A percentile compares a stretch with the other conserved stretches of the same genome.
Conservation (phyloP, 192 early-diverging fungal species). For the Gamsiella multidivaricata region DNA sequence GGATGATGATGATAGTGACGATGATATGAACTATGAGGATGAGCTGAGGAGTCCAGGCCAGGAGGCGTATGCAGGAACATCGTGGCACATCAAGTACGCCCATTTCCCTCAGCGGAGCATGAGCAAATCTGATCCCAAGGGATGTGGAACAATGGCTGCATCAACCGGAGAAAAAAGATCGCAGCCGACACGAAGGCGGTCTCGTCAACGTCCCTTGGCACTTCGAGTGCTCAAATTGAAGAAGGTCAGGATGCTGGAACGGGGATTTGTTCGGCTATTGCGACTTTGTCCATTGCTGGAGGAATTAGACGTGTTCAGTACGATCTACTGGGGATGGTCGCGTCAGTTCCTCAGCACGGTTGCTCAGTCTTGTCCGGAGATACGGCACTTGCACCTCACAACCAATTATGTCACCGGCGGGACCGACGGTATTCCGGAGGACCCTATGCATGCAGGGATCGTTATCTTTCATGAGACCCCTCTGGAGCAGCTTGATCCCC, state of each 20-base stretch:
- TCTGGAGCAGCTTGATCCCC: not conserved
- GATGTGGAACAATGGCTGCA: not conserved
- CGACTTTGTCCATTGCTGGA: constrained; percentile 8
- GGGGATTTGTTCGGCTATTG: constrained; percentile 8
- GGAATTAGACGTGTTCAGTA: constrained; percentile 29
- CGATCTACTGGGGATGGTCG: constrained; percentile 18
- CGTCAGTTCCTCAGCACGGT: constrained; percentile 5
- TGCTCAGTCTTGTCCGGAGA: constrained; percentile 9
- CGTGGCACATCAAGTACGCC: constrained; percentile 18
- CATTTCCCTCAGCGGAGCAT: not conserved
- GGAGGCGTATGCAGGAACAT: constrained; percentile 1
- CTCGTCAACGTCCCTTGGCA: constrained; percentile 7
- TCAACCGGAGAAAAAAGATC: not conserved
- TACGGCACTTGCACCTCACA: constrained; percentile 20
- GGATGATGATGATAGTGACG: not conserved
- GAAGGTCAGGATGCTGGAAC: constrained; percentile 18
- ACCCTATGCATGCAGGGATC: not conserved
- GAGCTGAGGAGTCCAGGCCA: not conserved
- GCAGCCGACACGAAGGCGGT: not conserved
- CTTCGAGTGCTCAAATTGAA: constrained; percentile 20
- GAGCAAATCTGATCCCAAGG: too few species aligned
- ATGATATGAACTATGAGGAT: not conserved
- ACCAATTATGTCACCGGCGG: constrained; percentile 5
- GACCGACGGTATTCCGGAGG: not conserved
- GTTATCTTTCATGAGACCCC: not conserved